phyloP scores from a whole-genome alignment of 805 yeast species.

The Isabelozyma rhagii region DNA sequence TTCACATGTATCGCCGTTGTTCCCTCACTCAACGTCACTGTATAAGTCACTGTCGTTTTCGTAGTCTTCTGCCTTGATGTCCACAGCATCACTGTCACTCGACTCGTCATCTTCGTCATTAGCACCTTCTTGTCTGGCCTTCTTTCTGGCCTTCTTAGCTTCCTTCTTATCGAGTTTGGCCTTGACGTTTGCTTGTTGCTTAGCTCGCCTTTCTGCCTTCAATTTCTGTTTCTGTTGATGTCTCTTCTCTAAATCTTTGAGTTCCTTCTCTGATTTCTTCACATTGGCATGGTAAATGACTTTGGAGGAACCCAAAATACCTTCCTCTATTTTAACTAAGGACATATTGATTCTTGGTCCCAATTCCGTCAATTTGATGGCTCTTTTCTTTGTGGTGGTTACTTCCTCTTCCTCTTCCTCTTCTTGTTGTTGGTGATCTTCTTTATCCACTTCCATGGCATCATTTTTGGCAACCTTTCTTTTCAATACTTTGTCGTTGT shows the following conservation, averaged over 20 bases:
- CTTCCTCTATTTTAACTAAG: constrained; percentile 87
- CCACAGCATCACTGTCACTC: constrained; percentile 29
- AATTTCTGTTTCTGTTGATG: constrained; percentile 62
- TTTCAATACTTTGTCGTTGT: constrained; percentile 14
- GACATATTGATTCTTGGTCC: constrained; percentile 85
- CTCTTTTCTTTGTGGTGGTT: constrained; percentile 57
- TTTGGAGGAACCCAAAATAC: constrained; percentile 77
- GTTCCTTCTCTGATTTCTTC: constrained; percentile 60
- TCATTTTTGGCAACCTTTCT: constrained; percentile 18
- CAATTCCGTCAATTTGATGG: constrained; percentile 86
- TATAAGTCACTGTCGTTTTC: constrained; percentile 50
- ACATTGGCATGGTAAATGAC: constrained; percentile 78
- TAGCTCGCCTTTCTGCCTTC: constrained; percentile 69
- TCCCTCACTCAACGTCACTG: constrained; percentile 20
- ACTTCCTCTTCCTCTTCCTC: constrained; percentile 11
- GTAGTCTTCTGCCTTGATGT: constrained; percentile 42
- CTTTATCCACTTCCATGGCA: constrained; percentile 11
- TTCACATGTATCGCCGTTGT: constrained; percentile 21
- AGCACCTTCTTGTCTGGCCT: constrained; percentile 45
- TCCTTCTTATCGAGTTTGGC: constrained; percentile 71
- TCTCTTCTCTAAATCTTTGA: constrained; percentile 56
- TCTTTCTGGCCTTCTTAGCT: constrained; percentile 67
- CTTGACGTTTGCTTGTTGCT: constrained; percentile 75
- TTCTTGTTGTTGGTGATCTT: constrained; percentile 8
- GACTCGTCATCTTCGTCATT: constrained; percentile 22